These are phyloP conservation scores for Moesziomyces globuligerus DNA, from an alignment of 1,284 basidiomycete species.

Conservation along the genomic window DNA sequence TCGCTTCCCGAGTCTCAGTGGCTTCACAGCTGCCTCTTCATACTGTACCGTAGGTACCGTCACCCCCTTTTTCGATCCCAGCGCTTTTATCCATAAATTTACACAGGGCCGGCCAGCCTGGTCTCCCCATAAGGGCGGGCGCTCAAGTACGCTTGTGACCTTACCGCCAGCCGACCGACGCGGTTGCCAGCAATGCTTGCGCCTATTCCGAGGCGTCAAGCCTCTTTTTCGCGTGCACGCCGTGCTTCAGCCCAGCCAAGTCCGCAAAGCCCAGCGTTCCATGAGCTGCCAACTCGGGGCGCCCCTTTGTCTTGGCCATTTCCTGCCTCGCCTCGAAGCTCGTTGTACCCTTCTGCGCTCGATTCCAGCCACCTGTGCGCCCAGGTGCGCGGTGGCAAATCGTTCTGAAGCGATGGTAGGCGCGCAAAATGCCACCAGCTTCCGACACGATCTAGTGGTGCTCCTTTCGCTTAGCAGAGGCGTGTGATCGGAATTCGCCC, in stretches of 20 bases:
- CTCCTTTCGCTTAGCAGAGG: too few relatives aligned
- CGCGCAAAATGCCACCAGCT: too few relatives aligned
- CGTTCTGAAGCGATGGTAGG: too few relatives aligned
- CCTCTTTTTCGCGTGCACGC: neutral
- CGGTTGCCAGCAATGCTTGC: neutral
- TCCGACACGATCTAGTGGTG: too few relatives aligned
- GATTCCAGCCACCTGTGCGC: too few relatives aligned
- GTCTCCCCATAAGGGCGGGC: neutral
- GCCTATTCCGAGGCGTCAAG: neutral
- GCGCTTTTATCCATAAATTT: neutral
- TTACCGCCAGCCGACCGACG: neutral
- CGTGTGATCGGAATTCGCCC: too few relatives aligned
- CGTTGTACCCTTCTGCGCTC: neutral
- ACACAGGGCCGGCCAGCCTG: neutral
- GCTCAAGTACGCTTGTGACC: neutral
- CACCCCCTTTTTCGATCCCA: neutral
- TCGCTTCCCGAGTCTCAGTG: too few relatives aligned
- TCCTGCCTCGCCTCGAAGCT: too few relatives aligned
- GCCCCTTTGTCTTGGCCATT: too few relatives aligned
- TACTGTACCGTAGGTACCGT: constrained; percentile 6
- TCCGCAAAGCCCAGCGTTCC: too few relatives aligned
- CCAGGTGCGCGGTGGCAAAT: neutral
- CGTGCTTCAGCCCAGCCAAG: neutral
- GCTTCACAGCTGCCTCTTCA: neutral
- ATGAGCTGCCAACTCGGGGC: too few relatives aligned